Evolutionary conservation across 305 asterid genomes (phyloP), one percentile per base, ranked within the genome.

Genomic region (Fraxinus sp.): DNA sequence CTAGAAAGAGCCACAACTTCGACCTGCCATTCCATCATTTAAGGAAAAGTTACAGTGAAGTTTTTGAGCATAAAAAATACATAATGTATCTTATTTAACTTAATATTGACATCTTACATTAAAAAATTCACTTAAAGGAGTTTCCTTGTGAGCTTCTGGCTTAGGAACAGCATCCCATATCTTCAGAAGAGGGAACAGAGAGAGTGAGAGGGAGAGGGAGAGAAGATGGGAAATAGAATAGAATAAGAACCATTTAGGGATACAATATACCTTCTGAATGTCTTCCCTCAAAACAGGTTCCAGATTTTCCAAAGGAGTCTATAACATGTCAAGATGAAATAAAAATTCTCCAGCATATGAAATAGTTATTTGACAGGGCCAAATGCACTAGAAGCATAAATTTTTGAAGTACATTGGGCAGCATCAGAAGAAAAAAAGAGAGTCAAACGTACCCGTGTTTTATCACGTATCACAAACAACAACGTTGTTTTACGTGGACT

Each of bases 301-400:
- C 93, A 97, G 89, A 87, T 92, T 95, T 86, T 97, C 99, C 89
- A 97, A 88, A 87, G 99, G 99, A 32, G 99, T 97, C 98, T 95
- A 84, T 79, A 75, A 64, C 77, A 76, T 78, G 30, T 52, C 41
- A 82, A 81, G 75, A 83, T n/a, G 43, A 71, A 80, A 57, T 36
- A 81, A 79, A 55, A 80, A 55, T 49, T 74, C 20, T 46, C n/a
- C 80, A 74, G 33, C 35, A 22, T 49, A 57, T 41, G 37, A 79
- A 75, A 30, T 71, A 75, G 39, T 24, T 62, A 70, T 59, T 79
- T 41, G 28, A 81, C 39, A 18, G 59, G 30, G 71, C 55, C 41
- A 74, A 80, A 83, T 33, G 87, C 43, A 74, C 83, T 41, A 74
- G 62, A 75, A 37, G 13, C 78, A 57, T 46, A 73, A 68, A 13